Conservation (phyloP, 352 stramenopile species). For the Pythium plurisporium region DNA sequence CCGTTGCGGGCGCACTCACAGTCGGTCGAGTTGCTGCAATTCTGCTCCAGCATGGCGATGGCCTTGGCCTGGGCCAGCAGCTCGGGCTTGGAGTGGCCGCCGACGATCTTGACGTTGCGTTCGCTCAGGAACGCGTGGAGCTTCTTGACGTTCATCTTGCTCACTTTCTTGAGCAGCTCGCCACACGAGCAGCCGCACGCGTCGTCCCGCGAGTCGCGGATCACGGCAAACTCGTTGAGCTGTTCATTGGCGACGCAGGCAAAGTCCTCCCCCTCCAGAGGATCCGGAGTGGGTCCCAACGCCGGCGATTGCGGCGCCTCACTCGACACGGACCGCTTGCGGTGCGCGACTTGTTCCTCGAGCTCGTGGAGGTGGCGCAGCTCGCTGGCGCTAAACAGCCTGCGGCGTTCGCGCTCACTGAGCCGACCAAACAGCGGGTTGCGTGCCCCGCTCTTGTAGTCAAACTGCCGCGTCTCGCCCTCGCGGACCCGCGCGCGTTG, state of each 20-base stretch:
- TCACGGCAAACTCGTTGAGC: slow-evolving; percentile 76
- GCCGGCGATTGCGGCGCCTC: not conserved
- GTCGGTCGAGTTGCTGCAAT: slow-evolving; percentile 55
- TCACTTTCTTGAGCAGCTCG: slow-evolving; percentile 77
- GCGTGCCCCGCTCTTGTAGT: slow-evolving; percentile 63
- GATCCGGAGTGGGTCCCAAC: not conserved
- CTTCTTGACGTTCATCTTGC: slow-evolving; percentile 84
- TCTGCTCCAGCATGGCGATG: slow-evolving; percentile 61
- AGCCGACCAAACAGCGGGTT: slow-evolving; percentile 79
- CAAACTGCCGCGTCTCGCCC: slow-evolving; percentile 77
- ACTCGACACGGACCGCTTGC: slow-evolving; percentile 14
- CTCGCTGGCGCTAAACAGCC: slow-evolving; percentile 52
- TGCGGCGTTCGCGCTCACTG: slow-evolving; percentile 62
- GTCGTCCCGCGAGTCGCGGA: slow-evolving; percentile 73
- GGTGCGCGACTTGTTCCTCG: slow-evolving; percentile 14
- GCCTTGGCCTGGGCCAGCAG: slow-evolving; percentile 62
- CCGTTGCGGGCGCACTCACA: slow-evolving; percentile 77
- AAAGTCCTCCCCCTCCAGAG: slow-evolving; percentile 50
- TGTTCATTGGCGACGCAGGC: slow-evolving; percentile 78
- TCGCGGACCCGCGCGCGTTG: slow-evolving; percentile 48
- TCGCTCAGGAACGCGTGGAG: slow-evolving; percentile 62
- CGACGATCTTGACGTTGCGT: slow-evolving; percentile 37
- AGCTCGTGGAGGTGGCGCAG: slow-evolving; percentile 16
- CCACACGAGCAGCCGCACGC: slow-evolving; percentile 77
- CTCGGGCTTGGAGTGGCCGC: slow-evolving; percentile 51